phyloP scores from a whole-genome alignment of 1,139 yeast genomes.

The Lodderomyces parapsilosis region DNA sequence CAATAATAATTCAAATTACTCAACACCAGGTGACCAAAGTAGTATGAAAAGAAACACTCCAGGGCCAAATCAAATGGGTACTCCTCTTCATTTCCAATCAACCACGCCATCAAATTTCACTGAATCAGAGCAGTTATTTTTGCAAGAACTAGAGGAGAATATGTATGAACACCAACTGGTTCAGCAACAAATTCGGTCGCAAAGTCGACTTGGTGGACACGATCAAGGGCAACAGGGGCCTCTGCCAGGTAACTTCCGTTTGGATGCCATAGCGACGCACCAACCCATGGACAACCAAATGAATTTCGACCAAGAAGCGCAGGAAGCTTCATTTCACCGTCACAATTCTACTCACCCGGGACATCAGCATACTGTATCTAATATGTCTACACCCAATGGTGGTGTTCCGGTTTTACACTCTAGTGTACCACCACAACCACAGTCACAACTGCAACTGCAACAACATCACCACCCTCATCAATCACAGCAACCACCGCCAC shows the following conservation, averaged over 20 bases:
- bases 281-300: constrained; percentile 2
- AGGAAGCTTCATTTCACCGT: neutral
- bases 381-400: constrained; percentile 13
- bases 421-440: constrained; percentile 12
- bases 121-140: constrained; percentile 25
- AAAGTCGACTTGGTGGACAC: constrained; percentile 10
- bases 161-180: constrained; percentile 18
- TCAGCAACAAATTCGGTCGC: constrained; percentile 1
- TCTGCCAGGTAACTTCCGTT: neutral
- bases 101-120: constrained; percentile 15
- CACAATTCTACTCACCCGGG: constrained; percentile 6
- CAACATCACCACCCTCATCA: constrained; percentile 8
- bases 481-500: constrained; percentile 5
- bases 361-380: constrained; percentile 11
- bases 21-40: constrained; percentile 7
- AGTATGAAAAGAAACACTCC: neutral
- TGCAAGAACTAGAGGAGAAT: constrained; percentile 27
- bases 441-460: constrained; percentile 10
- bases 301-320: neutral
- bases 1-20: constrained; percentile 9
- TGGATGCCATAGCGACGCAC: constrained; percentile 9
- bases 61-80: neutral
- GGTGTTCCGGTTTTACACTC: constrained; percentile 11
- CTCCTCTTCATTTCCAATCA: constrained; percentile 1
- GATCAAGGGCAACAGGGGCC: constrained; percentile 9